Evolutionary conservation across 139 green algal species (phyloP), one percentile per base, ranked within the genome.

Genomic region (Zygnema circumcarinatum): DNA sequence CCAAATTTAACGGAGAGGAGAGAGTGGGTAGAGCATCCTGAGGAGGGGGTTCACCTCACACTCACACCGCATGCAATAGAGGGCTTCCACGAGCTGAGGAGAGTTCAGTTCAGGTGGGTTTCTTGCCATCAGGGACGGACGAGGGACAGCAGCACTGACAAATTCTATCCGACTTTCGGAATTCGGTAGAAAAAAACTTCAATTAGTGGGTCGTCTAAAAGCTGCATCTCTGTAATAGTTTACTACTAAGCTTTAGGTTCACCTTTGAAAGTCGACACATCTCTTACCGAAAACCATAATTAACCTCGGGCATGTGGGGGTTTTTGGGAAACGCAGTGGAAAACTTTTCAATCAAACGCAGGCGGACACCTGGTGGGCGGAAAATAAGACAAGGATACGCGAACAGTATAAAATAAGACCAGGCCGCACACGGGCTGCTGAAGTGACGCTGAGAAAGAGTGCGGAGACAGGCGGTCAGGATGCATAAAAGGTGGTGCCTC

Each of bases 71-170:
- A 62, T 62, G 7, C 47, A 11, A 53, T 41, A 78, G 33, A 76
- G 2, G 78, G 79, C 2, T 76, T 31, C 2, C 74, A 36, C n/a
- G 85, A 90, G 79, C 52, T 90, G 53, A 67, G 79, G 72, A 38
- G 85, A 16, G 79, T 90, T 25, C 62, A 79, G 31, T 90, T 90
- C 85, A 90, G 85, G 85, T 90, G 79, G 1, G 84, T 87, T 68
- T 41, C 16, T n/a, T n/a, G n/a, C n/a, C n/a, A n/a, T n/a, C n/a
- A n/a, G n/a, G n/a, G n/a, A n/a, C n/a, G n/a, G n/a, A n/a, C n/a
- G n/a, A n/a, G n/a, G n/a, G n/a, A n/a, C n/a, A n/a, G n/a, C n/a
- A n/a, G n/a, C n/a, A n/a, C n/a, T n/a, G n/a, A n/a, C n/a, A n/a
- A n/a, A n/a, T n/a, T n/a, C n/a, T n/a, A n/a, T n/a, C n/a, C n/a